Percentiles rank a stretch among this genome's conserved stretches.
phyloP scores from a whole-genome alignment of 345 rosid species.

The Tarenaya hassleriana region DNA sequence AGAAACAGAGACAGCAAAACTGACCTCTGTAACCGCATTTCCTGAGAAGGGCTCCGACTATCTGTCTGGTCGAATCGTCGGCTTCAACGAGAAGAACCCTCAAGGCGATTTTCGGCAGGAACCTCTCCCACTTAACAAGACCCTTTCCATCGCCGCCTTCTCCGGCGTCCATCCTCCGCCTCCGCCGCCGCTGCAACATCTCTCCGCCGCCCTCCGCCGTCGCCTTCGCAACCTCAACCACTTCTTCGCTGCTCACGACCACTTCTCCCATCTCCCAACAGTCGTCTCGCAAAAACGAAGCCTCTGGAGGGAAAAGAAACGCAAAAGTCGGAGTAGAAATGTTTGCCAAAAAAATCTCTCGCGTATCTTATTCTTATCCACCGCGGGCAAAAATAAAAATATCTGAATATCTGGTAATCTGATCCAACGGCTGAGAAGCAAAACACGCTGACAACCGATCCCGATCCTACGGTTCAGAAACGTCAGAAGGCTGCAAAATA shows the following conservation, averaged over 20 bases:
- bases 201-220: slow-evolving; percentile 20
- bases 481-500: slow-evolving; percentile 29
- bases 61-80: slow-evolving; percentile 92
- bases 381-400: slow-evolving; percentile 23
- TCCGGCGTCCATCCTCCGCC: slow-evolving; percentile 22
- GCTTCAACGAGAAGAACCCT: slow-evolving; percentile 86
- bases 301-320: slow-evolving; percentile 4
- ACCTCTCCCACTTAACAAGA: slow-evolving; percentile 54
- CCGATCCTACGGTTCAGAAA: slow-evolving; percentile 26
- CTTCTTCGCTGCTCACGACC: slow-evolving; percentile 34
- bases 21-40: slow-evolving; percentile 82
- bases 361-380: slow-evolving; percentile 1
- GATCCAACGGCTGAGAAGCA: slow-evolving; percentile 30
- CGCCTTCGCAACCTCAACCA: slow-evolving; percentile 26
- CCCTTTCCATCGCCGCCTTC: slow-evolving; percentile 28
- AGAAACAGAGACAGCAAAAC: slow-evolving; percentile 11
- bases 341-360: slow-evolving; percentile 14
- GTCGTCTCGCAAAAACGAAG: background rate
- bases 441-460: slow-evolving; percentile 10
- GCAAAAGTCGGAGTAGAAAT: slow-evolving; percentile 10
- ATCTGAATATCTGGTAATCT: slow-evolving; percentile 29
- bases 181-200: slow-evolving; percentile 22
- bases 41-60: slow-evolving; percentile 72
- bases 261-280: slow-evolving; percentile 36
- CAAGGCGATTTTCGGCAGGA: slow-evolving; percentile 58